Base-by-base conservation (phyloP, 2,329 filamentous ascomycete species). In the Magnaporthiopsis poae region DNA sequence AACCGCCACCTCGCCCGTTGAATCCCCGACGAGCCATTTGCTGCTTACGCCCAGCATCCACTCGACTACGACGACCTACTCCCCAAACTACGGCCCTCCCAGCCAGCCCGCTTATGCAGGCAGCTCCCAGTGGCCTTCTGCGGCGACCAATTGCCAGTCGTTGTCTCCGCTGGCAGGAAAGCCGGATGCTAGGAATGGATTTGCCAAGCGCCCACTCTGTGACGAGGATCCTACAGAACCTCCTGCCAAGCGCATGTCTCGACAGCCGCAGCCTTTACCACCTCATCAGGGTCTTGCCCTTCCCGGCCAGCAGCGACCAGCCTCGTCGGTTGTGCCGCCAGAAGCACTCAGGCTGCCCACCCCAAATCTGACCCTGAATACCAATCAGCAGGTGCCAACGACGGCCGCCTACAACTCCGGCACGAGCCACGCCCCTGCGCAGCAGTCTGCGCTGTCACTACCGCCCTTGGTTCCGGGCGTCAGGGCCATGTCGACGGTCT, bases 401-500 rank as follows among this genome's bases (percentile, higher is more conserved):
- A 56, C 52, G 52, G 9, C 46, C 18, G 56, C 63, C 18, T 60
- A 60, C 21, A 60, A 60, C 29, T 56, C 63, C 8, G 56, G 29
- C 21, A 60, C 59, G 12, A 60, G 31, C 56, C 63, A 65, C 31
- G 63, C 59, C 4, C 63, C 63, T 33, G 33, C 59, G 0, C 63
- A 65, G 60, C 76, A 81, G 59, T 77, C 75, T 27, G 73, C 77
- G 7, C 78, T 87, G 29, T 87, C 89, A 29, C 79, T 90, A 12
- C 87, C 88, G 18, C 84, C 88, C 2, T 76, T 90, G 21, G 83
- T 84, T 18, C 79, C 83, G 15, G 81, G 82, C n/a, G 77, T 84
- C 52, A 86, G 90, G 63, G 86, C 91, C 11, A 93, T 96, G 88
- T 84, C 89, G 8, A 86, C 90, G 25, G 88, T 92, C 1, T 96